Conservation (phyloP, 192 early-diverging fungal genomes). For the Umbelopsis vinacea region DNA sequence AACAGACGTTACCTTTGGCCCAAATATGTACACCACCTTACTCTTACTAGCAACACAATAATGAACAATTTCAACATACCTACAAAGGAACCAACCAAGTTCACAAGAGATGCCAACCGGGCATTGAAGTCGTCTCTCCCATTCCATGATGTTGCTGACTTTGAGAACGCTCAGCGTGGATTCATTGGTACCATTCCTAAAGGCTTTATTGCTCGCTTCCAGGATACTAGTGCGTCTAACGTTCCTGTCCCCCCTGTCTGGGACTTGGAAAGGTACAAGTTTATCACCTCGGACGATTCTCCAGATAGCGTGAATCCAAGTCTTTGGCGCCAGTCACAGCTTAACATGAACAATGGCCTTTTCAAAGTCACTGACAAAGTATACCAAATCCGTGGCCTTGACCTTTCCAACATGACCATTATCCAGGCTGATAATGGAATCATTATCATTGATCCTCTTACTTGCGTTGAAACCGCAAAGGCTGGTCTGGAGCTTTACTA, state of each 20-base stretch:
- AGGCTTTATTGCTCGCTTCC: background rate
- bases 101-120: background rate
- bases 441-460: constrained; percentile 10
- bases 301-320: background rate
- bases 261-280: background rate
- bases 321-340: constrained; percentile 13
- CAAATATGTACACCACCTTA: background rate
- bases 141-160: constrained; percentile 4
- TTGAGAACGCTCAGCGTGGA: constrained; percentile 8
- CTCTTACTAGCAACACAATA: background rate
- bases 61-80: background rate
- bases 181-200: background rate
- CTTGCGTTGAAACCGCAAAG: background rate
- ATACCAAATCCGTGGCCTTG: constrained; percentile 9
- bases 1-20: too few species aligned
- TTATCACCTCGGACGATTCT: background rate
- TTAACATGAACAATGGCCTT: background rate
- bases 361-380: constrained; percentile 3
- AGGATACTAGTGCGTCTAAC: background rate
- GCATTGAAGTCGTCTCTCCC: background rate
- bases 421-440: constrained; percentile 5
- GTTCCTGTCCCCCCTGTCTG: background rate
- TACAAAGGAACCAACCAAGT: background rate
- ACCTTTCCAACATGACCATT: constrained; percentile 9
- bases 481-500: constrained; percentile 5